A percentile compares a stretch with the other conserved stretches of the same genome.
phyloP scores from a whole-genome alignment of 2,329 filamentous ascomycete genomes.

The Stachybotrys chartarum region DNA sequence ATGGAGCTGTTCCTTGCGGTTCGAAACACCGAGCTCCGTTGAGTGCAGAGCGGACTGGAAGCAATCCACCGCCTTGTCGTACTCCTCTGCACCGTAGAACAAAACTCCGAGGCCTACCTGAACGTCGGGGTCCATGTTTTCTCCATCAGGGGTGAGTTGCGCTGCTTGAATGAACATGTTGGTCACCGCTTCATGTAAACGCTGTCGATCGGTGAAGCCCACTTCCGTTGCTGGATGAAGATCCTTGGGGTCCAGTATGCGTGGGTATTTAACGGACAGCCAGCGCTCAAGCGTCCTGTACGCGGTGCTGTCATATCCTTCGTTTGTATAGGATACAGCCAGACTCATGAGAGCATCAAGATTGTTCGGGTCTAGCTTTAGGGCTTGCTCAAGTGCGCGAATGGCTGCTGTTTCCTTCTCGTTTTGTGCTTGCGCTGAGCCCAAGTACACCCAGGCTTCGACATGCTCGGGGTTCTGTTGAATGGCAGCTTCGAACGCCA shows the following conservation, averaged over 20 bases:
- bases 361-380: slow-evolving; percentile 83
- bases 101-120: slow-evolving; percentile 95
- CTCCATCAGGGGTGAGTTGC: slow-evolving; percentile 82
- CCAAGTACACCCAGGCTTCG: slow-evolving; percentile 89
- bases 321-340: slow-evolving; percentile 95
- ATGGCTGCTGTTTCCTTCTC: slow-evolving; percentile 97
- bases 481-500: slow-evolving; percentile 93
- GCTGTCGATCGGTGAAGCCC: slow-evolving; percentile 87
- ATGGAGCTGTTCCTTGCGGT: slow-evolving; percentile 80
- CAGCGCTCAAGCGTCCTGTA: slow-evolving; percentile 95
- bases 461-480: slow-evolving; percentile 84
- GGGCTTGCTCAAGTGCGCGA: slow-evolving; percentile 81
- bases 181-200: slow-evolving; percentile 85
- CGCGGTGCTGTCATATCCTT: slow-evolving; percentile 94
- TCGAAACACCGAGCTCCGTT: slow-evolving; percentile 75
- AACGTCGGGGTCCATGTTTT: slow-evolving; percentile 96
- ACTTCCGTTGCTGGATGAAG: slow-evolving; percentile 73
- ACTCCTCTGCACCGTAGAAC: slow-evolving; percentile 96
- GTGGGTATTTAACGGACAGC: slow-evolving; percentile 91
- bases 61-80: slow-evolving; percentile 97
- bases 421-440: slow-evolving; percentile 91
- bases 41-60: slow-evolving; percentile 87
- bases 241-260: slow-evolving; percentile 65
- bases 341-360: slow-evolving; percentile 88
- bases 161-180: slow-evolving; percentile 87